A percentile compares a stretch with the other conserved stretches of the same genome.
These are phyloP conservation scores for Colletotrichum orchidophilum DNA, from an alignment of 2,329 filamentous ascomycete species.

Conservation along the genomic window DNA sequence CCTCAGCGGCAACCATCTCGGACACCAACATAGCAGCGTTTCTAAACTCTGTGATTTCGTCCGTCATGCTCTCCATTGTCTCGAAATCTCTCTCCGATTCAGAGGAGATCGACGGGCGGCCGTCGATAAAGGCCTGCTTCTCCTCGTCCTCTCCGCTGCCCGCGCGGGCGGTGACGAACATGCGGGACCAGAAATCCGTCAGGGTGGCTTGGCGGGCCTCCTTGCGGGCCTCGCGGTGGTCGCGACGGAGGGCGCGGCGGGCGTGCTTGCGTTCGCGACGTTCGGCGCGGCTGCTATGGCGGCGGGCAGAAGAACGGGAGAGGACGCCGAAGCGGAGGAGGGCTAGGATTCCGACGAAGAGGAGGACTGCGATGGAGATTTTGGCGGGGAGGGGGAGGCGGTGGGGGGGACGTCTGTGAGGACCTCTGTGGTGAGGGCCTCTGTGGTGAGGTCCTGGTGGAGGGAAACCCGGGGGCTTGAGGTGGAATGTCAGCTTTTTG, in stretches of 20 bases:
- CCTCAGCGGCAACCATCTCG: constrained; percentile 56
- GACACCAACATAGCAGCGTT: constrained; percentile 56
- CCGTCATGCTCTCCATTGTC: constrained; percentile 51
- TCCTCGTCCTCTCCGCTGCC: constrained; percentile 48
- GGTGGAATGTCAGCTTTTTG: neutral
- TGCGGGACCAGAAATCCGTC: constrained; percentile 39
- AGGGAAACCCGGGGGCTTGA: neutral
- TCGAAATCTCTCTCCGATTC: constrained; percentile 16
- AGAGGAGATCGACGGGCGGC: constrained; percentile 29
- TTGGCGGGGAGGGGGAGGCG: constrained; percentile 38
- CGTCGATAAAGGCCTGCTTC: constrained; percentile 46
- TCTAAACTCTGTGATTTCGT: constrained; percentile 59
- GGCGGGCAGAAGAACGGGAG: constrained; percentile 12
- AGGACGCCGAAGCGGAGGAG: constrained; percentile 37
- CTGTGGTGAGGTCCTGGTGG: neutral
- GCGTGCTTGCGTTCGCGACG: constrained; percentile 16
- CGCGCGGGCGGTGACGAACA: constrained; percentile 42
- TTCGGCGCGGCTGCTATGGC: constrained; percentile 18
- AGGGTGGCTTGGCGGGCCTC: constrained; percentile 34
- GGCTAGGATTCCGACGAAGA: constrained; percentile 38
- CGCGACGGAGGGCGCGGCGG: constrained; percentile 38
- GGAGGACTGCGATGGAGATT: constrained; percentile 37
- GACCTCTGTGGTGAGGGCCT: neutral
- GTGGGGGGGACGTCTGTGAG: too few species aligned
- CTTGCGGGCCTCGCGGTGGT: constrained; percentile 37